These are phyloP conservation scores for Suillus hirtellus DNA, from an alignment of 768 basidiomycete species.

Conservation along the genomic window DNA sequence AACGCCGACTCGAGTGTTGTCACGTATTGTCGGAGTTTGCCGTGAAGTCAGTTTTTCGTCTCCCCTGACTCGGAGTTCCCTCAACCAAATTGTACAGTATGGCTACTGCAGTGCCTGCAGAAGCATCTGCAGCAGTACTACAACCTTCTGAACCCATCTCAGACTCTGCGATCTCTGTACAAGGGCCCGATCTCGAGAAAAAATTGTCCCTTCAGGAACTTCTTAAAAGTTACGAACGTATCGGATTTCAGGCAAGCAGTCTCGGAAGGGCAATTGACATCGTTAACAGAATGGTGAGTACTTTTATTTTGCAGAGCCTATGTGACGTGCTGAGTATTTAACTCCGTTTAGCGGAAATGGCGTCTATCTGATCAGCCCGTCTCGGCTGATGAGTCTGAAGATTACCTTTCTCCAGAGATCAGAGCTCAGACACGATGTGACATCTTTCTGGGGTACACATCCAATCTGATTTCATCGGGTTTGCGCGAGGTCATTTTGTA, in stretches of 20 bases:
- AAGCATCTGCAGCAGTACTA: slow-evolving; percentile 75
- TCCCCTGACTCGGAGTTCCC: too few species aligned
- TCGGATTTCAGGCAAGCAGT: slow-evolving; percentile 97
- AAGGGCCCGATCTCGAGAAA: slow-evolving; percentile 87
- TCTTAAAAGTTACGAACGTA: slow-evolving; percentile 78
- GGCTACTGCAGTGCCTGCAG: slow-evolving; percentile 44
- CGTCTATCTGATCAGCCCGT: slow-evolving; percentile 85
- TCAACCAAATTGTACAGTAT: slow-evolving; percentile 17
- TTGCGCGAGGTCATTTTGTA: slow-evolving; percentile 89
- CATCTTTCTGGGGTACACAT: slow-evolving; percentile 97
- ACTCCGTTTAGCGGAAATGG: slow-evolving; percentile 69
- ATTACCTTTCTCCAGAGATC: slow-evolving; percentile 55
- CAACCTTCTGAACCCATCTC: slow-evolving; percentile 74
- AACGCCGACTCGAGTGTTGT: not conserved
- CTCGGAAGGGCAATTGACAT: slow-evolving; percentile 86
- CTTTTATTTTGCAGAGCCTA: slow-evolving; percentile 4
- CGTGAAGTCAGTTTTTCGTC: slow-evolving; percentile 13
- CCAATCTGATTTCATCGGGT: slow-evolving; percentile 97
- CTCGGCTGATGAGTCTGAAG: slow-evolving; percentile 67
- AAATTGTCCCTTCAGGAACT: slow-evolving; percentile 65
- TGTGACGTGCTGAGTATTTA: not conserved
- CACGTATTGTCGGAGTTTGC: slow-evolving; percentile 27
- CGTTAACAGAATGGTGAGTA: slow-evolving; percentile 86
- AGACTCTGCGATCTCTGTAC: slow-evolving; percentile 63
- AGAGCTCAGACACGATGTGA: slow-evolving; percentile 76